Base-by-base conservation (phyloP, 1,139 yeast genomes). In the Petasospora rhodanensis region DNA sequence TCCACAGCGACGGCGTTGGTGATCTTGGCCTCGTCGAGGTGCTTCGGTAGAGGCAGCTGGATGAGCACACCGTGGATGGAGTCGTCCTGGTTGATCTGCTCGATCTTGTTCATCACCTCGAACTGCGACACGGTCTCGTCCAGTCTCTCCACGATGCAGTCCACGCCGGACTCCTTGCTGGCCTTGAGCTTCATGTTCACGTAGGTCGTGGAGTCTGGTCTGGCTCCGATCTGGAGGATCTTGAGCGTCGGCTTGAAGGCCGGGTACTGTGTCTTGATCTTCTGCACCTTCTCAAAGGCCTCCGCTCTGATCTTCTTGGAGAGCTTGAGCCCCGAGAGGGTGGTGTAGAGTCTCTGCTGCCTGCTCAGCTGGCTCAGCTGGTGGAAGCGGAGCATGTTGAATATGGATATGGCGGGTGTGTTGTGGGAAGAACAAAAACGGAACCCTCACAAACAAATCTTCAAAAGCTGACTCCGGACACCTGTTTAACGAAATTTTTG, bases 131-230 rank as follows among this genome's bases (percentile, higher is more conserved):
- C 66, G 22, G 38, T 31, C 42, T 77, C 93, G 13, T 85, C 76
- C 49, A 86, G 68, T 42, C 74, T 76, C 51, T 81, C 65, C 42
- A 85, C 68, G 32, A 74, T 68, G 57, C 95, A 87, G 20, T 66
- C 68, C 46, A 91, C 81, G 40, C 79, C 76, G 23, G 95, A 91
- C 55, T 84, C 93, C 45, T 70, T 65, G 20, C 97, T 96, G 18
- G 97, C 96, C 65, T 80, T 84, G 48, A 85, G 68, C 66, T 91
- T 91, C 95, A 91, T 89, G 48, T 80, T 77, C 37, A 91, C 96
- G 61, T 91, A 91, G n/a, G 96, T 84, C 31, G 85, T 71, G 10
- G 96, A 86, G 58, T 91, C 98, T 24, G 85, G 89, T 54, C 97
- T 73, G 31, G 66, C 70, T 30, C 97, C 97, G 18, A 91, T 94